These are phyloP conservation scores for Hymenoscyphus infarciens DNA, from an alignment of 2,329 filamentous ascomycete genomes.

Conservation along the genomic window DNA sequence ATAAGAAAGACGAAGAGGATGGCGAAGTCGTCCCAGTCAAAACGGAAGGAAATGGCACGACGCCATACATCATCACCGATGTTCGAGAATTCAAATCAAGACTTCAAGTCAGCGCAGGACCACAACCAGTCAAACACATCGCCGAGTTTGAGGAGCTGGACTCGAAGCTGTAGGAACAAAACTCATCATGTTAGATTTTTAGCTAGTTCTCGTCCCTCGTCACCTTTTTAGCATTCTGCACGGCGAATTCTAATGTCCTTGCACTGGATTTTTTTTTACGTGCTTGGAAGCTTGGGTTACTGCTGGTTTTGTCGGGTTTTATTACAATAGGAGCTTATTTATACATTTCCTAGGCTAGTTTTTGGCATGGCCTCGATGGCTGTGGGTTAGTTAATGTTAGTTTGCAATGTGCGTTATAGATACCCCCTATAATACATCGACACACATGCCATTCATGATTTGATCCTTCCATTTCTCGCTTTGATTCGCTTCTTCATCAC, in stretches of 20 bases:
- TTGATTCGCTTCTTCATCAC: background rate
- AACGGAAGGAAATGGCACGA: slow-evolving; percentile 44
- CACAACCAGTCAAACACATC: slow-evolving; percentile 69
- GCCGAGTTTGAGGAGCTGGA: slow-evolving; percentile 83
- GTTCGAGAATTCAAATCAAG: slow-evolving; percentile 77
- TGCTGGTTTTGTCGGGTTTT: background rate
- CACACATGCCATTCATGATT: background rate
- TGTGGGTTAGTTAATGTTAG: background rate
- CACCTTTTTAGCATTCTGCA: background rate
- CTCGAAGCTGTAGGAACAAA: slow-evolving; percentile 63
- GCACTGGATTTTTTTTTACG: background rate
- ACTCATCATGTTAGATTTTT: background rate
- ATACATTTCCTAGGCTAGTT: background rate
- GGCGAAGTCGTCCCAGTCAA: slow-evolving; percentile 18
- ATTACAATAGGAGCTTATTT: too few relatives aligned
- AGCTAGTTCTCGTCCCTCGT: background rate
- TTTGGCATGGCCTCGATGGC: background rate
- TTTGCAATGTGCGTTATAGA: background rate
- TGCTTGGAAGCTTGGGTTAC: background rate
- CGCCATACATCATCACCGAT: slow-evolving; percentile 66
- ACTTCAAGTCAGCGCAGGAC: slow-evolving; percentile 68
- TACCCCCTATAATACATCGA: background rate
- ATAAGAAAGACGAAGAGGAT: slow-evolving; percentile 32
- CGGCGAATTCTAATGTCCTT: background rate
- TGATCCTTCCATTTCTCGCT: background rate